Base-by-base conservation (phyloP, 148 eudicot species). In the Mesembryanthemum crystallinum region DNA sequence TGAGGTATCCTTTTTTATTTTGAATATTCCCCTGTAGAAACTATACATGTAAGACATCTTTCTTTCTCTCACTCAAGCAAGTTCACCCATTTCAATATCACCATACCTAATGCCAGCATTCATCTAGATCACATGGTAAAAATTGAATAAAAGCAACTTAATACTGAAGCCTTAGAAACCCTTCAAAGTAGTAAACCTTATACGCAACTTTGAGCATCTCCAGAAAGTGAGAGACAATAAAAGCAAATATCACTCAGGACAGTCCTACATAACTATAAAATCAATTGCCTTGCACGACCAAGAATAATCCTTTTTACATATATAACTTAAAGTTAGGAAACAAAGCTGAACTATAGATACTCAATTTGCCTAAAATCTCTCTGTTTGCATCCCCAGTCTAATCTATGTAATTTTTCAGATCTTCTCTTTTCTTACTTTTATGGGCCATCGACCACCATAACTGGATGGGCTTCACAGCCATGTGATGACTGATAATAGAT, bases 371-470 rank as follows among this genome's bases (percentile, higher is more conserved):
- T 18, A 54, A 3, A 54, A 54, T 54, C n/a, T 54, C 8, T 54
- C 24, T 17, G 5, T 20, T 49, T 13, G 3, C 55, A 12, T 49
- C 55, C 59, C 43, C 9, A 39, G 18, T 54, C 59, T 54, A 6
- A 8, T 23, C 59, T 54, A 15, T 54, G 59, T 54, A 15, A 3
- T 42, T 24, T 43, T 10, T 67, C 27, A 67, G 32, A 43, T 23
- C 54, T 5, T 25, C 58, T 27, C 68, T 37, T 27, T 47, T 69
- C 25, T 30, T 51, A n/a, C 61, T 52, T 2, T 30, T 12, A 75
- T 75, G 32, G 8, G 33, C 72, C 20, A 74, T 42, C 18, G 60
- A 63, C 62, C 43, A 45, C 17, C 25, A 75, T 7, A 51, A 25
- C 20, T 13, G 27, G n/a, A 64, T 35, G 42, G 18, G 39, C 27